Evolutionary conservation across 805 yeast species (phyloP).

Genomic region (Saccharomycopsis sp.): DNA sequence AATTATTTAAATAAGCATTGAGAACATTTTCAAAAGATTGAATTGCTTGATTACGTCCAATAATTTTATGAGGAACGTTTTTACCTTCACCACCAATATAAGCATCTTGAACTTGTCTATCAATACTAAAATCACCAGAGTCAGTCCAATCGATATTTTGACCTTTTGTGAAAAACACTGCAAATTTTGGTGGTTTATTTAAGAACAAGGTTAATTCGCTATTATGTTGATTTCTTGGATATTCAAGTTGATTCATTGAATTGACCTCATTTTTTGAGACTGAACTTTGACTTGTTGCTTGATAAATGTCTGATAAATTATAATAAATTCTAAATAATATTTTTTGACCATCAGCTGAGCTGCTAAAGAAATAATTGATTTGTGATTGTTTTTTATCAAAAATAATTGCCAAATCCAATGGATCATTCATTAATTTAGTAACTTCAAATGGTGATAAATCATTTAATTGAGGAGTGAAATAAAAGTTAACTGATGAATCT

Average conservation of each 20-base stretch:
- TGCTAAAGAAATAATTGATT: slow-evolving; percentile 69
- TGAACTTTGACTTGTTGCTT: slow-evolving; percentile 36
- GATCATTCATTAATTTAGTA: slow-evolving; percentile 48
- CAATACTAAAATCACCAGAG: slow-evolving; percentile 78
- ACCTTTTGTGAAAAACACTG: slow-evolving; percentile 52
- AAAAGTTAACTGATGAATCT: slow-evolving; percentile 36
- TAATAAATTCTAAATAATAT: slow-evolving; percentile 65
- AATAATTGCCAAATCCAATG: slow-evolving; percentile 62
- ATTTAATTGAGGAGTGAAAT: slow-evolving; percentile 35
- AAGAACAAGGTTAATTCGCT: slow-evolving; percentile 41
- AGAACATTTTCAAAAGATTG: slow-evolving; percentile 4
- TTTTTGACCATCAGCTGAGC: slow-evolving; percentile 55
- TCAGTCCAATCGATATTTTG: slow-evolving; percentile 63
- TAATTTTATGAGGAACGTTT: slow-evolving; percentile 13
- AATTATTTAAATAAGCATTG: neutral
- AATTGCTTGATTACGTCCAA: slow-evolving; percentile 14
- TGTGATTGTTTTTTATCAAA: slow-evolving; percentile 62
- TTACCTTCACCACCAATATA: slow-evolving; percentile 34
- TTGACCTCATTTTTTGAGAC: slow-evolving; percentile 5
- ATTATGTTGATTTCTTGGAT: slow-evolving; percentile 22
- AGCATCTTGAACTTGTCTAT: slow-evolving; percentile 69
- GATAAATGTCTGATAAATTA: slow-evolving; percentile 49
- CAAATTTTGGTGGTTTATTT: slow-evolving; percentile 62
- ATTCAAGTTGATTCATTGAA: too few species aligned
- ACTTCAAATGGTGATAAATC: slow-evolving; percentile 61